Base-by-base conservation (phyloP, 2,329 filamentous ascomycete species). In the Periconia digitata region DNA sequence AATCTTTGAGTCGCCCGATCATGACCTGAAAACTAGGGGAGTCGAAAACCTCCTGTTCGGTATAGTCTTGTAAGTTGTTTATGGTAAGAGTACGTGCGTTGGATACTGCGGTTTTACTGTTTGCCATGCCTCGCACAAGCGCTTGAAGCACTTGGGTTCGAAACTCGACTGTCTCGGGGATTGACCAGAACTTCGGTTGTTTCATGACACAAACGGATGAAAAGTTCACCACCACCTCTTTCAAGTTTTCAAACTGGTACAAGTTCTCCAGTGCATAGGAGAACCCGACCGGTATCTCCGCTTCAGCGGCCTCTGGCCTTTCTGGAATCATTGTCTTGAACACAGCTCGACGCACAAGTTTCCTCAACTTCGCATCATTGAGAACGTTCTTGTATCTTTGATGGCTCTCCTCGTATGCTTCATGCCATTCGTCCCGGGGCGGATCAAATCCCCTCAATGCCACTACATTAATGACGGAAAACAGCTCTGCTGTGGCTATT, bases 11-110 rank as follows among this genome's bases (percentile, higher is more conserved):
- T 5, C 47, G 37, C 4, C 48, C 41, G n/a, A 58, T 24, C 16
- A 64, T 48, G 0, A 44, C 17, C 16, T 41, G 22, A 38, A 66
- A 68, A n/a, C 52, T 35, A 3, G 39, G 38, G 0, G 46, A 56
- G 1, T 51, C 42, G 38, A 51, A 54, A 2, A 59, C 35, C 0
- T 15, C 22, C 3, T 51, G 36, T 6, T 49, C 17, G 0, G 48
- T 44, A 3, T 47, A 24, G 36, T 63, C 58, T 36, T 66, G 62
- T 20, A 67, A 18, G 20, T 67, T 61, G 18, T 55, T 49, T 27
- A 67, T 53, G 1, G 52, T 51, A 2, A 67, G 40, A 8, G 39
- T 47, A 12, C 53, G 36, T 2, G 63, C 27, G 6, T 47, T 44
- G 6, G 12, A 15, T 7, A 32, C 42, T 12, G 42, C 40, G 22